Evolutionary conservation across 2,329 filamentous ascomycete genomes (phyloP).

Genomic region (Cyanodermella asteris): DNA sequence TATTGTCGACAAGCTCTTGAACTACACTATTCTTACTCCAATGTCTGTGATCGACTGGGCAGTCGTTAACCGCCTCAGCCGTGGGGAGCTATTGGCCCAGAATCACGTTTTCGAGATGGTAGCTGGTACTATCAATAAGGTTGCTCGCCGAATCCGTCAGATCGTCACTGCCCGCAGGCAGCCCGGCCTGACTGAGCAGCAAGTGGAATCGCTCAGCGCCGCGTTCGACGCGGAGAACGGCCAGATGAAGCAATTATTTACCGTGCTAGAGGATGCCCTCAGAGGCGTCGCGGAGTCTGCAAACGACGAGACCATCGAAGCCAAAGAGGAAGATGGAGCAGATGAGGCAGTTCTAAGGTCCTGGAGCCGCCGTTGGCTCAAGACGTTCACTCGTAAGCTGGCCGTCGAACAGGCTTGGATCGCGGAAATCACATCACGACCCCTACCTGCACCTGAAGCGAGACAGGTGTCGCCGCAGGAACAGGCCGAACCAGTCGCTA

Average conservation of each 20-base stretch:
- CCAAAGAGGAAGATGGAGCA: constrained; percentile 31
- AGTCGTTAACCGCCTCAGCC: constrained; percentile 41
- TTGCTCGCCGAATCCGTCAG: constrained; percentile 66
- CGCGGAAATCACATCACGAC: no score
- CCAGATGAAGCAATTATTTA: constrained; percentile 61
- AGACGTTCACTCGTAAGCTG: constrained; percentile 60
- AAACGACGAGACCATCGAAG: constrained; percentile 56
- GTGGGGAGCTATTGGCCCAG: constrained; percentile 47
- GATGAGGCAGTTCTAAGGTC: constrained; percentile 44
- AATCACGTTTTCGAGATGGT: constrained; percentile 78
- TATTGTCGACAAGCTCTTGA: constrained; percentile 89
- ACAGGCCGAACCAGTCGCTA: no score
- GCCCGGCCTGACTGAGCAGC: constrained; percentile 29
- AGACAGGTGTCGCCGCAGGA: no score
- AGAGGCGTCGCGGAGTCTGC: constrained; percentile 48
- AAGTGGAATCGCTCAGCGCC: constrained; percentile 39
- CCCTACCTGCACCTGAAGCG: no score
- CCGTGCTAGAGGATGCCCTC: constrained; percentile 57
- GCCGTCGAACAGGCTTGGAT: constrained; percentile 66
- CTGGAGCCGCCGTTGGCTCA: constrained; percentile 73
- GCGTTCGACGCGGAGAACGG: constrained; percentile 46
- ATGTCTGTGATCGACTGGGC: constrained; percentile 78
- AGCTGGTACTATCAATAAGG: constrained; percentile 70
- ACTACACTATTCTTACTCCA: constrained; percentile 85
- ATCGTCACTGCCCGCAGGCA: constrained; percentile 44